Evolutionary conservation across 345 rosid species (phyloP).

Genomic region (Zanthoxylum bungeanum): DNA sequence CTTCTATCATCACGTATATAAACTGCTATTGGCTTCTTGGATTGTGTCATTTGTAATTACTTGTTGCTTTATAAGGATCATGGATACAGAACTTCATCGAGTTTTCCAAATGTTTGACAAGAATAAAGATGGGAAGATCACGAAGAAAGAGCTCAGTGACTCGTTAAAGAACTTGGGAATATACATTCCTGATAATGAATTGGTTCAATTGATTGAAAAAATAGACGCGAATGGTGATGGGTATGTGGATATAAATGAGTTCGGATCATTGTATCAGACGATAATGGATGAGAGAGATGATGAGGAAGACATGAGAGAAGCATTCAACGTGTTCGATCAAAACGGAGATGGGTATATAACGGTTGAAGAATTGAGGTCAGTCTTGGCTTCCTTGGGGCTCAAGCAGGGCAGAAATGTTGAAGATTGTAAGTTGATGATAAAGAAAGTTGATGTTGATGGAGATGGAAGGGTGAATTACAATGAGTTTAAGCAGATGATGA

Average conservation of each 20-base stretch:
- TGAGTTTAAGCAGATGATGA: conserved; percentile 96
- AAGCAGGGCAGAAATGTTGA: conserved; percentile 80
- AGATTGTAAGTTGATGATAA: conserved; percentile 83
- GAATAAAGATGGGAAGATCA: conserved; percentile 83
- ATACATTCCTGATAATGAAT: conserved; percentile 56
- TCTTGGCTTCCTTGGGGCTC: conserved; percentile 73
- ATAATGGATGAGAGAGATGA: conserved; percentile 86
- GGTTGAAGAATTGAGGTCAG: conserved; percentile 80
- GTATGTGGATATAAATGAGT: conserved; percentile 80
- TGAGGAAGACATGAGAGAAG: conserved; percentile 85
- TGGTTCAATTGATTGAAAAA: conserved; percentile 77
- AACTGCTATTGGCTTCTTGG: neutral
- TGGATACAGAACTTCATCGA: conserved; percentile 75
- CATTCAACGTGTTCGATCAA: conserved; percentile 90
- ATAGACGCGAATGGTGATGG: conserved; percentile 86
- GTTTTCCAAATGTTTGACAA: conserved; percentile 89
- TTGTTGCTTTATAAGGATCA: conserved; percentile 7
- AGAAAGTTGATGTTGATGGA: conserved; percentile 88
- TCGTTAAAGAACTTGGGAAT: conserved; percentile 72
- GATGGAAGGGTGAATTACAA: conserved; percentile 83
- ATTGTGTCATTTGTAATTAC: too few species aligned
- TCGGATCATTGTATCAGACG: conserved; percentile 66
- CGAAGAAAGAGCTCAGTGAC: conserved; percentile 64
- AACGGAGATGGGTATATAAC: conserved; percentile 90
- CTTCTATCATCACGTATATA: neutral